Conservation (phyloP, 805 yeast genomes). For the Cyberlindnera meyerae region DNA sequence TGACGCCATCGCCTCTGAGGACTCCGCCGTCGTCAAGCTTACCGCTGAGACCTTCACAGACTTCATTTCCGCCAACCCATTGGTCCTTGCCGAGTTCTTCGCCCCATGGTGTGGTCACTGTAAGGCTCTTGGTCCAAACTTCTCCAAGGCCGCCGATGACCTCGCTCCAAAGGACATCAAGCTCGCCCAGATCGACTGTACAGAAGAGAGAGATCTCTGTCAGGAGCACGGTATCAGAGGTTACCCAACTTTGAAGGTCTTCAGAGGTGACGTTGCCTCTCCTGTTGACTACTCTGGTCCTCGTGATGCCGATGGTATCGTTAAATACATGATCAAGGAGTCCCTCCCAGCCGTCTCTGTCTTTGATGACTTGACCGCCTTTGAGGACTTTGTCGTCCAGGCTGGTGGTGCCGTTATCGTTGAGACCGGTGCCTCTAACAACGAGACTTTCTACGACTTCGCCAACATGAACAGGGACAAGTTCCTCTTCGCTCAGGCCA, state of each 20-base stretch:
- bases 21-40: slow-evolving; percentile 83
- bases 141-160: slow-evolving; percentile 61
- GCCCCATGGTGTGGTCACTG: slow-evolving; percentile 99
- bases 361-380: slow-evolving; percentile 41
- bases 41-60: slow-evolving; percentile 58
- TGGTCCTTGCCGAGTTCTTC: slow-evolving; percentile 81
- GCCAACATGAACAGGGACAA: slow-evolving; percentile 66
- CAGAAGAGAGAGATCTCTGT: slow-evolving; percentile 71
- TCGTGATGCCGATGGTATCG: slow-evolving; percentile 76
- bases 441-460: slow-evolving; percentile 53
- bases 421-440: slow-evolving; percentile 45
- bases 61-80: slow-evolving; percentile 65
- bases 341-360: slow-evolving; percentile 69
- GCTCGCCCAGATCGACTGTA: slow-evolving; percentile 83
- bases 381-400: slow-evolving; percentile 45
- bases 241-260: slow-evolving; percentile 78
- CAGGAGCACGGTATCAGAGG: slow-evolving; percentile 65
- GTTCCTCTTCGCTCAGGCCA: slow-evolving; percentile 52
- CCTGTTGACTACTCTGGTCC: slow-evolving; percentile 76
- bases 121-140: slow-evolving; percentile 81
- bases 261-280: slow-evolving; percentile 42
- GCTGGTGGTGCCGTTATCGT: slow-evolving; percentile 51
- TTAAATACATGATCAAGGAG: slow-evolving; percentile 73
- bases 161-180: slow-evolving; percentile 58
- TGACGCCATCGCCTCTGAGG: slow-evolving; percentile 70